phyloP scores from a whole-genome alignment of 176 grass and related monocot species.

The Cenchrus americanus region DNA sequence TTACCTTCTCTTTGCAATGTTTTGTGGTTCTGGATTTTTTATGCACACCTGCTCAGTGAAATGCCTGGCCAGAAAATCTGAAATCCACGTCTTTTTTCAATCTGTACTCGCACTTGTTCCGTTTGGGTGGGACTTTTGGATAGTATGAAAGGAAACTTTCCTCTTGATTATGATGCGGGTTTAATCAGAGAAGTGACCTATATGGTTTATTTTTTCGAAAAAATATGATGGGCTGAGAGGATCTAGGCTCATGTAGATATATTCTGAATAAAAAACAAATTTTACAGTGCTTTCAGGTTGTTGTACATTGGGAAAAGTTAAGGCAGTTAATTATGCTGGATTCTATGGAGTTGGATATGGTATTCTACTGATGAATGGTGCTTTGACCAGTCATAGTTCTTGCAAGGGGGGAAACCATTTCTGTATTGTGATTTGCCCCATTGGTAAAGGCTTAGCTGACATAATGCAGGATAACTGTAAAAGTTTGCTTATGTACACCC shows the following conservation, averaged over 20 bases:
- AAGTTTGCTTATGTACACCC: not conserved
- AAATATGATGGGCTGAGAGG: not conserved
- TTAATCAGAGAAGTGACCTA: not conserved
- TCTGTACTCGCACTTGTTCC: not conserved
- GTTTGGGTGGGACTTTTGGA: not conserved
- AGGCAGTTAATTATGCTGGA: not conserved
- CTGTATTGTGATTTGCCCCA: not conserved
- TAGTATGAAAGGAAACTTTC: not conserved
- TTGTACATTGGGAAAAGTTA: not conserved
- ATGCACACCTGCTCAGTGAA: not conserved
- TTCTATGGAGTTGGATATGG: not conserved
- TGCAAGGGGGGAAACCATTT: not conserved
- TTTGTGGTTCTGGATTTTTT: not conserved
- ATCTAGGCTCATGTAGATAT: not conserved
- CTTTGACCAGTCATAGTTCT: not conserved
- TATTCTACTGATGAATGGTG: not conserved
- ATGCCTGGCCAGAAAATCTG: not conserved
- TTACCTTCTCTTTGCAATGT: not conserved
- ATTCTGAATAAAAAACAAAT: not conserved
- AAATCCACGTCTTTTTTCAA: not conserved
- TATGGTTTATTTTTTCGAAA: not conserved
- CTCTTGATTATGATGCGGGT: not conserved
- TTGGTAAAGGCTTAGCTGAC: slow-evolving; percentile 1
- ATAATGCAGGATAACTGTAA: not conserved
- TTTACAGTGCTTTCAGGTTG: not conserved